Conservation (phyloP, 2,329 filamentous ascomycete genomes). For the Nemania sp. region DNA sequence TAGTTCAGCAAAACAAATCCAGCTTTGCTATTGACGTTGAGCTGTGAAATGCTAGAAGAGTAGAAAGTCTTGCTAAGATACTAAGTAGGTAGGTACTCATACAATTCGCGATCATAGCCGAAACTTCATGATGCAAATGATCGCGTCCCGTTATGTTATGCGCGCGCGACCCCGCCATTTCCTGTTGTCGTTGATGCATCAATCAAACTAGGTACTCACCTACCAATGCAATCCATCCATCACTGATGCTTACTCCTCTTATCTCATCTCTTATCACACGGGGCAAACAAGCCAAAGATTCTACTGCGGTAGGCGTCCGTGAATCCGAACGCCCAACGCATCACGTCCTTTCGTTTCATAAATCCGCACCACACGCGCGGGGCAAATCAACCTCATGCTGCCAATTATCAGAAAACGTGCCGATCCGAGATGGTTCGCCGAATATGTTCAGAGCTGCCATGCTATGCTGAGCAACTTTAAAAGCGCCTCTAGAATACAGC, state of each 20-base stretch:
- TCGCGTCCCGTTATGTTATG: not conserved
- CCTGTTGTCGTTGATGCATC: constrained; percentile 12
- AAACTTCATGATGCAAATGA: constrained; percentile 20
- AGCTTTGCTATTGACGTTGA: constrained; percentile 17
- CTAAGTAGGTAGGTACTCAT: too few relatives aligned
- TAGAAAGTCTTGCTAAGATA: constrained; percentile 3
- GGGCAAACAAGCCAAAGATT: constrained; percentile 20
- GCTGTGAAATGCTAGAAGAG: constrained; percentile 11
- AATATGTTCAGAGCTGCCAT: not conserved
- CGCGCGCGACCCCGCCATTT: constrained; percentile 3
- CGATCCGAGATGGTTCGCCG: not conserved
- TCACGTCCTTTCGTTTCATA: constrained; percentile 2
- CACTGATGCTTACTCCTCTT: not conserved
- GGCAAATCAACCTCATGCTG: not conserved
- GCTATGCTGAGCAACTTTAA: not conserved
- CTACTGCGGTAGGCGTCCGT: too few relatives aligned
- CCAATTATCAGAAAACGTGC: not conserved
- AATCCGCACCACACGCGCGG: not conserved
- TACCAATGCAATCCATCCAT: constrained; percentile 11
- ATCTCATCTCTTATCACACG: too few relatives aligned
- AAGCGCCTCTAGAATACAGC: not conserved
- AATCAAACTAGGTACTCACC: not conserved
- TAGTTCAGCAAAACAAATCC: constrained; percentile 1
- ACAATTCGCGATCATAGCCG: constrained; percentile 21
- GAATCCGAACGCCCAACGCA: too few relatives aligned